Evolutionary conservation across 2,329 filamentous ascomycete species (phyloP).

Genomic region (Botrytis paeoniae): DNA sequence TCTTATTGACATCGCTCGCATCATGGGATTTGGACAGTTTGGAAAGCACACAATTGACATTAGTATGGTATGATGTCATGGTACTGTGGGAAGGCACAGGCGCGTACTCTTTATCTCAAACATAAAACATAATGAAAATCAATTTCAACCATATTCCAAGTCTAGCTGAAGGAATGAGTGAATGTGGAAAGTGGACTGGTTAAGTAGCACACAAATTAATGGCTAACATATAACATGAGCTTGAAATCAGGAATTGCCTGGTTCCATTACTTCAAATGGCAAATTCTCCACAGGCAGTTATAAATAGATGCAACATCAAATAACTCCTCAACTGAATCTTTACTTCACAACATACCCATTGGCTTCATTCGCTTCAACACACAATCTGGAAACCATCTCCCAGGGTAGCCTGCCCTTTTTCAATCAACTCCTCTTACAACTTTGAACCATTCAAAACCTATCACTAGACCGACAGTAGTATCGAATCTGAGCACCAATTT

Average conservation of each 20-base stretch:
- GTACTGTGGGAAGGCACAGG: not conserved
- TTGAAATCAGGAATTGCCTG: not conserved
- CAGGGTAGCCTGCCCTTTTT: not conserved
- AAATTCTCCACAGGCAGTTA: not conserved
- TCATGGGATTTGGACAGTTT: not conserved
- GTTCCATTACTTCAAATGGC: not conserved
- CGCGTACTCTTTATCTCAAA: not conserved
- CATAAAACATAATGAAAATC: not conserved
- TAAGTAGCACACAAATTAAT: not conserved
- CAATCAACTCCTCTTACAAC: not conserved
- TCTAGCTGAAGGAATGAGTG: not conserved
- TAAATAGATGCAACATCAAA: not conserved
- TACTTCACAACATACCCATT: not conserved
- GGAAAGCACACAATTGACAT: not conserved
- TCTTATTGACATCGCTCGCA: not conserved
- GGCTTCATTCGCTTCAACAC: not conserved
- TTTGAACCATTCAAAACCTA: not conserved
- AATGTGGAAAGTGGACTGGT: not conserved
- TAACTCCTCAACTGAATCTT: not conserved
- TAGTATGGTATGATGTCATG: not conserved
- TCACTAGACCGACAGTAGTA: not conserved
- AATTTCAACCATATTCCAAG: not conserved
- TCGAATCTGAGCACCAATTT: not conserved
- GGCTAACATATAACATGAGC: not conserved
- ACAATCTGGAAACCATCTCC: not conserved